phyloP scores from a whole-genome alignment of 2,329 filamentous ascomycete species.

The Phialocephala sp. region DNA sequence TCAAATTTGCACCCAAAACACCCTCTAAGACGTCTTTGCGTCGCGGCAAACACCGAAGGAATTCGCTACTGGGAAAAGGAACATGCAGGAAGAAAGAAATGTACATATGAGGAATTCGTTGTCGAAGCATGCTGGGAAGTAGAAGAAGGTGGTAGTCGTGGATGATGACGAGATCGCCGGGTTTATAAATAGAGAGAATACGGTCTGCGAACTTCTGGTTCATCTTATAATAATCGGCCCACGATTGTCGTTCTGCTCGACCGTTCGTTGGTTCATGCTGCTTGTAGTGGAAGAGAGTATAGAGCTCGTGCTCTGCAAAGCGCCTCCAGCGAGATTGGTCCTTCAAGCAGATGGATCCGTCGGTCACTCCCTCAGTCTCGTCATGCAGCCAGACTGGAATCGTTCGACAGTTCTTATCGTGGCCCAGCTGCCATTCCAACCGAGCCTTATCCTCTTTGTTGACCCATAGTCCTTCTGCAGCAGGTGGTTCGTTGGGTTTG shows the following conservation, averaged over 20 bases:
- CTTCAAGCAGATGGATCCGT: slow-evolving; percentile 73
- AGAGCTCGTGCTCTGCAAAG: slow-evolving; percentile 90
- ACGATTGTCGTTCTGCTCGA: slow-evolving; percentile 78
- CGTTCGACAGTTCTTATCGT: slow-evolving; percentile 77
- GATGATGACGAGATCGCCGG: slow-evolving; percentile 89
- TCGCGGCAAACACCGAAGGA: slow-evolving; percentile 84
- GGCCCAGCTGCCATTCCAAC: slow-evolving; percentile 75
- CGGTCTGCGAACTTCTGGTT: slow-evolving; percentile 91
- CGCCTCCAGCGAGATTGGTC: slow-evolving; percentile 87
- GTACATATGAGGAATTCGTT: slow-evolving; percentile 86
- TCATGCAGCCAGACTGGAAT: slow-evolving; percentile 90
- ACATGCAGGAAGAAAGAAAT: slow-evolving; percentile 94
- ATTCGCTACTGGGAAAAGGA: slow-evolving; percentile 95
- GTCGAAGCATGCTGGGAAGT: slow-evolving; percentile 85
- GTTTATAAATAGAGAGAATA: slow-evolving; percentile 87
- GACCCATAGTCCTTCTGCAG: slow-evolving; percentile 73
- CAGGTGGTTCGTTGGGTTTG: slow-evolving; percentile 60
- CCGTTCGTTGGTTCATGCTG: slow-evolving; percentile 90
- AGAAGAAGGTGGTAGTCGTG: slow-evolving; percentile 95
- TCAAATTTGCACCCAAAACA: slow-evolving; percentile 86
- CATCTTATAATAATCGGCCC: slow-evolving; percentile 92
- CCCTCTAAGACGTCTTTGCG: slow-evolving; percentile 91
- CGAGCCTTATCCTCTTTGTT: slow-evolving; percentile 71
- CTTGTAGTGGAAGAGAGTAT: slow-evolving; percentile 95
- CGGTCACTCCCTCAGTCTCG: slow-evolving; percentile 65